Evolutionary conservation across 2,329 filamentous ascomycete species (phyloP).

Genomic region (Paraconiothyrium sp.): DNA sequence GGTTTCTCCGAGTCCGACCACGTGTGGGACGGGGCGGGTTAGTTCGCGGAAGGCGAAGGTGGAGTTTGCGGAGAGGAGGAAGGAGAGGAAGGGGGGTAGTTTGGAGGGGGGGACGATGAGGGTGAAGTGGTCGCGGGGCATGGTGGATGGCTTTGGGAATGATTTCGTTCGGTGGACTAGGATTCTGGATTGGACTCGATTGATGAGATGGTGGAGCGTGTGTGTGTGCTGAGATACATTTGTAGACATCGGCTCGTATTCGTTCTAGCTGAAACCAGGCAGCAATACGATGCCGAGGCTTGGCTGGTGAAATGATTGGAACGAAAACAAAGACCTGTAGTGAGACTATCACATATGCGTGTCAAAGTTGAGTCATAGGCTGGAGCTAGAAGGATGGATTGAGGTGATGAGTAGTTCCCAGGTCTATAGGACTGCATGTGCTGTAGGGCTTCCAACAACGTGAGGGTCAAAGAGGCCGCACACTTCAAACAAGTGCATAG

Average conservation of each 20-base stretch:
- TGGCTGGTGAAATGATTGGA: neutral
- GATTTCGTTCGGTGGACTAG: neutral
- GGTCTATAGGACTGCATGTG: no score
- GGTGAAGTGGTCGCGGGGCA: slow-evolving; percentile 25
- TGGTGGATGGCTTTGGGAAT: neutral
- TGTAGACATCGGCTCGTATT: neutral
- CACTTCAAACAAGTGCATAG: no score
- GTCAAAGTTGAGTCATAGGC: no score
- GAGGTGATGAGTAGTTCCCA: no score
- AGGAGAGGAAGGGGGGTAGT: slow-evolving; percentile 21
- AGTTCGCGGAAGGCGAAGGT: slow-evolving; percentile 28
- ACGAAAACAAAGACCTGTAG: no score
- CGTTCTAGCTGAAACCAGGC: neutral
- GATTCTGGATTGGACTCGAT: neutral
- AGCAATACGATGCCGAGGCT: neutral
- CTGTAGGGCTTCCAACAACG: no score
- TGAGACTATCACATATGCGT: no score
- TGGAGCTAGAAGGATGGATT: no score
- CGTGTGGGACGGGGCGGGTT: slow-evolving; percentile 19
- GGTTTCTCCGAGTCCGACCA: slow-evolving; percentile 19
- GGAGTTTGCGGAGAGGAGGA: slow-evolving; percentile 22
- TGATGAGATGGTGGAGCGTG: no score
- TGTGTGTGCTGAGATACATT: neutral
- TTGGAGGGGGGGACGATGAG: slow-evolving; percentile 21
- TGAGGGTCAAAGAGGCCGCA: no score